Evolutionary conservation across 441 rosid species (phyloP).

Genomic region (Aleurites moluccanus): DNA sequence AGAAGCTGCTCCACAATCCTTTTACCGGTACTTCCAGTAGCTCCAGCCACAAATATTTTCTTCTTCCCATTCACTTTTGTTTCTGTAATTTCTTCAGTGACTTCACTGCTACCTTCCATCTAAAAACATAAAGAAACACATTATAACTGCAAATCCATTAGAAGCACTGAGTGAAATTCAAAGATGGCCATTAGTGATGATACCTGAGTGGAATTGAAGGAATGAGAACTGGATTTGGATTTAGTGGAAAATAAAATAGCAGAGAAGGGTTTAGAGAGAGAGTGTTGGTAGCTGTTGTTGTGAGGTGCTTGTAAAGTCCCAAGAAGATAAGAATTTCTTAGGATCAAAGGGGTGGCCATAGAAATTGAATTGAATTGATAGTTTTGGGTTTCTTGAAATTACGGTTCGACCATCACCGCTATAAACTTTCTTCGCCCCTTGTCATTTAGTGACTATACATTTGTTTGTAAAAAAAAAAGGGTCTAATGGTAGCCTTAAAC

Average conservation of each 20-base stretch:
- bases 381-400: background rate
- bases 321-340: slow-evolving; percentile 28
- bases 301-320: background rate
- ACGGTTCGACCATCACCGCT: slow-evolving; percentile 13
- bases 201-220: slow-evolving; percentile 48
- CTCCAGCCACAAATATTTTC: slow-evolving; percentile 85
- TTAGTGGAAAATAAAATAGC: slow-evolving; percentile 24
- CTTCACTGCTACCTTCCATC: slow-evolving; percentile 59
- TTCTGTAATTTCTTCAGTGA: slow-evolving; percentile 37
- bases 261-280: slow-evolving; percentile 25
- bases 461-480: too few relatives aligned
- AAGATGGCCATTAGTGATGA: background rate
- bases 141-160: background rate
- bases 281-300: background rate
- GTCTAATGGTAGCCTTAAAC: too few relatives aligned
- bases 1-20: slow-evolving; percentile 77
- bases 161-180: background rate
- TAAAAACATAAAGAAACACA: slow-evolving; percentile 24
- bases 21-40: slow-evolving; percentile 78
- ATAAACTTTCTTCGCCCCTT: background rate
- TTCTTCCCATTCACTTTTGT: slow-evolving; percentile 31
- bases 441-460: too few relatives aligned
- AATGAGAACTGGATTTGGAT: slow-evolving; percentile 25
- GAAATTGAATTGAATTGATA: background rate
- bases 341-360: slow-evolving; percentile 49